phyloP scores from a whole-genome alignment of 352 stramenopile species.

The Phytophthora capsici region DNA sequence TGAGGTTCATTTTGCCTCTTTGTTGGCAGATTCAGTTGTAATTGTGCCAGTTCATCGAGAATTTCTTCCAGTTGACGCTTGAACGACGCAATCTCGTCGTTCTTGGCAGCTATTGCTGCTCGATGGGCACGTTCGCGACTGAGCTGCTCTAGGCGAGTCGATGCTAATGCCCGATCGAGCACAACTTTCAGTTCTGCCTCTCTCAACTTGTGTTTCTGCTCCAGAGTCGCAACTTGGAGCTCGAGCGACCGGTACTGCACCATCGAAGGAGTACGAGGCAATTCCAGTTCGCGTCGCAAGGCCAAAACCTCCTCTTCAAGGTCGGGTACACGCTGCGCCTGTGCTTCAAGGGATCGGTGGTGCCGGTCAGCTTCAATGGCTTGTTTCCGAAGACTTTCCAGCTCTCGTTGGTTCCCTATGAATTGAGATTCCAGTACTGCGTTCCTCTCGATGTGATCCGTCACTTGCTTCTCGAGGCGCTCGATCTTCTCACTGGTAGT shows the following conservation, averaged over 20 bases:
- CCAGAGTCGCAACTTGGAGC: slow-evolving; percentile 75
- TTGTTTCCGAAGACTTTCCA: slow-evolving; percentile 45
- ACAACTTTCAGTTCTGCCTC: slow-evolving; percentile 80
- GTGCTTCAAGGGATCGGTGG: slow-evolving; percentile 34
- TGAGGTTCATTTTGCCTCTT: slow-evolving; percentile 7
- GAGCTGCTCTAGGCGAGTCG: slow-evolving; percentile 73
- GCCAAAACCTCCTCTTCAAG: slow-evolving; percentile 65
- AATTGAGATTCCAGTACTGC: slow-evolving; percentile 39
- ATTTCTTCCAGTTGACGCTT: slow-evolving; percentile 78
- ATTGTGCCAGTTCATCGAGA: slow-evolving; percentile 57
- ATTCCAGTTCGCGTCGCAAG: slow-evolving; percentile 48
- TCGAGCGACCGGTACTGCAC: slow-evolving; percentile 78
- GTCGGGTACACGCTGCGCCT: slow-evolving; percentile 39
- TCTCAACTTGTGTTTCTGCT: slow-evolving; percentile 76
- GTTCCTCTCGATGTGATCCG: slow-evolving; percentile 24
- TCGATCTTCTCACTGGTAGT: slow-evolving; percentile 8
- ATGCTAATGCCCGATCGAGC: slow-evolving; percentile 67
- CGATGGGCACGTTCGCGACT: slow-evolving; percentile 60
- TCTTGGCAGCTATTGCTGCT: slow-evolving; percentile 72
- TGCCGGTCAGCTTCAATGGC: slow-evolving; percentile 35
- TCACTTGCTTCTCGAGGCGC: slow-evolving; percentile 37
- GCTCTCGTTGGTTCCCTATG: slow-evolving; percentile 31
- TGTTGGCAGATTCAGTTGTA: slow-evolving; percentile 30
- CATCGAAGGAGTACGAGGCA: slow-evolving; percentile 82
- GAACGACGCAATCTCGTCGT: slow-evolving; percentile 80